Base-by-base conservation (phyloP, 768 basidiomycete species). In the Trametes punicea region DNA sequence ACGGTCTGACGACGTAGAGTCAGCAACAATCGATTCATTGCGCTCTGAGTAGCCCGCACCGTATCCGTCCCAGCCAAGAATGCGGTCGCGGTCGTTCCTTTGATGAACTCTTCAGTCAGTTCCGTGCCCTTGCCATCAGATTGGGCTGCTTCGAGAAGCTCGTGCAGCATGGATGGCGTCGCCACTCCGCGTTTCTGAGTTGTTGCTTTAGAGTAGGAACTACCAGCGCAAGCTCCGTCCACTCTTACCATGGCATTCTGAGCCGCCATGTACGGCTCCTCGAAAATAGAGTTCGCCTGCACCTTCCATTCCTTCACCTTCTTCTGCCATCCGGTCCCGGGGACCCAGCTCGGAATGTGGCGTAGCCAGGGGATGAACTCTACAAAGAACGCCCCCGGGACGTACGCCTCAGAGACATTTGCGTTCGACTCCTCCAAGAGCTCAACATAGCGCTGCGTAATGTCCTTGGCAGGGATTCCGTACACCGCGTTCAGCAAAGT, bases 341-440 rank as follows among this genome's bases (percentile, higher is more conserved):
- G 88, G 44, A 81, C 70, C 83, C 84, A 88, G 31, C 65, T 64
- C 0, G 88, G 88, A 26, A 88, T 61, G 59, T 80, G 64, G 61
- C 75, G 52, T 1, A 54, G 44, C 44, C 44, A 46, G 2, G 44
- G 44, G 7, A 46, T 6, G 13, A 29, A 46, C 15, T 38, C 34
- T 8, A 46, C 34, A 13, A 46, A n/a, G 30, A 30, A 30, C n/a
- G 34, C 38, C 3, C 49, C 40, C 1, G 41, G 42, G 15, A 29
- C 21, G 33, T 33, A 45, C 23, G 44, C 36, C n/a, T 54, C 52
- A 15, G n/a, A 45, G 26, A 54, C 25, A 0, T 29, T 39, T 2
- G 44, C 31, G 16, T 53, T 42, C 11, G 42, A 25, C n/a, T 34
- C 18, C 6, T 34, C 31, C 1, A 53, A 33, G 25, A 45, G 26